These are phyloP conservation scores for Aleurites moluccanus DNA, from an alignment of 441 rosid genomes.

Conservation along the genomic window DNA sequence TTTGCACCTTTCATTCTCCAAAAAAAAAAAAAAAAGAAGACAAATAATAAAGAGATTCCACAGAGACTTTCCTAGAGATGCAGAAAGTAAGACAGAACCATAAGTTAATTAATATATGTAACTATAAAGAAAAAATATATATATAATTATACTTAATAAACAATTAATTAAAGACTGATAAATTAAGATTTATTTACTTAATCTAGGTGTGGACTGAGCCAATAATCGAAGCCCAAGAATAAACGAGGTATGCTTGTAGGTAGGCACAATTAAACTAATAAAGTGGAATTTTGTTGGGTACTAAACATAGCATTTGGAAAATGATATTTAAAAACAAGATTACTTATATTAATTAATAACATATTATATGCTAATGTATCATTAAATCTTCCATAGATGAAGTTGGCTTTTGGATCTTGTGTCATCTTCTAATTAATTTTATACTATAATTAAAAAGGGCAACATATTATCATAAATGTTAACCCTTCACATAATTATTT, in stretches of 20 bases:
- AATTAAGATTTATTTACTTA: not conserved
- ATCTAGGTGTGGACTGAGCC: not conserved
- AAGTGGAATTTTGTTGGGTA: not conserved
- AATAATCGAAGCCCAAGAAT: constrained; percentile 10
- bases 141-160: too few relatives aligned
- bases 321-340: not conserved
- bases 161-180: not conserved
- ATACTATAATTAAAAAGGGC: too few relatives aligned
- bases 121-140: too few relatives aligned
- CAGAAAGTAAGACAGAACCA: not conserved
- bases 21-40: too few relatives aligned
- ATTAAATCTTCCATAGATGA: not conserved
- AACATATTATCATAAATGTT: not conserved
- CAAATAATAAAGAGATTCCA: constrained; percentile 23
- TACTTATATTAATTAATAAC: not conserved
- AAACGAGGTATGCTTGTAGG: constrained; percentile 23
- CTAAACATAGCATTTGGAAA: too few relatives aligned
- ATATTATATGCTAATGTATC: too few relatives aligned
- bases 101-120: too few relatives aligned
- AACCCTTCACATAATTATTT: not conserved
- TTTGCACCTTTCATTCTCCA: too few relatives aligned
- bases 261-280: constrained; percentile 16
- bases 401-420: constrained; percentile 38
- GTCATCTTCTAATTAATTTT: constrained; percentile 21
- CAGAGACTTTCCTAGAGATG: constrained; percentile 5